These are phyloP conservation scores for Daldinia vernicosa DNA, from an alignment of 495 filamentous ascomycete genomes.

Conservation along the genomic window DNA sequence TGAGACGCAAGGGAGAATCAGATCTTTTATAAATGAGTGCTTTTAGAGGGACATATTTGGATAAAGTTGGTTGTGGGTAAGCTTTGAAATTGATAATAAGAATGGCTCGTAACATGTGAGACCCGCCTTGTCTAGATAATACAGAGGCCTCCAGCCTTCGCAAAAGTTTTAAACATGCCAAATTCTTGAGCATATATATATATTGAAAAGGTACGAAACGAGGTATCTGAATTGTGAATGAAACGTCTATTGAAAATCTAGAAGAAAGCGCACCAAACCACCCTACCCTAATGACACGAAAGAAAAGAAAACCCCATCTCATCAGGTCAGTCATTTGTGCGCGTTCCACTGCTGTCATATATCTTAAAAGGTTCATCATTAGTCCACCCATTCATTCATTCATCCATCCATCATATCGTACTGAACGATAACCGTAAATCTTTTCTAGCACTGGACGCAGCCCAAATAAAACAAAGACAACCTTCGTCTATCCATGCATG, in stretches of 20 bases:
- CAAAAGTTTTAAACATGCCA: background rate
- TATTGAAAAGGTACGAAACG: background rate
- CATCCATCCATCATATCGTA: slow-evolving; percentile 13
- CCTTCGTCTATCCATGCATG: background rate
- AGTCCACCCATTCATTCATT: slow-evolving; percentile 4
- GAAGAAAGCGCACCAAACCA: slow-evolving; percentile 31
- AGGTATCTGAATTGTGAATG: slow-evolving; percentile 14
- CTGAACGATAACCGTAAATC: slow-evolving; percentile 10
- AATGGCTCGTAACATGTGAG: slow-evolving; percentile 15
- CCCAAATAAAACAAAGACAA: slow-evolving; percentile 9
- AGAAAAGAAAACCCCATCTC: slow-evolving; percentile 18
- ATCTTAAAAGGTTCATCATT: slow-evolving; percentile 25
- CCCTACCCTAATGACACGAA: slow-evolving; percentile 20
- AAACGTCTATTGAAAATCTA: slow-evolving; percentile 39
- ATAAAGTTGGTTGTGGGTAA: slow-evolving; percentile 11
- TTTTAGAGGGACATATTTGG: background rate
- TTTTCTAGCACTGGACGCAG: slow-evolving; percentile 16
- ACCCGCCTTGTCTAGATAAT: slow-evolving; percentile 22
- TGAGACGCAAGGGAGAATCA: background rate
- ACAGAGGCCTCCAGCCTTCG: slow-evolving; percentile 15
- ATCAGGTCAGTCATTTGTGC: slow-evolving; percentile 24
- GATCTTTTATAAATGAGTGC: background rate
- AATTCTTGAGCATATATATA: background rate
- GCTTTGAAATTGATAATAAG: slow-evolving; percentile 12
- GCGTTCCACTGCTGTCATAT: slow-evolving; percentile 24